phyloP scores from a whole-genome alignment of 495 filamentous ascomycete genomes.

The Melanomma pulvis-pyrius region DNA sequence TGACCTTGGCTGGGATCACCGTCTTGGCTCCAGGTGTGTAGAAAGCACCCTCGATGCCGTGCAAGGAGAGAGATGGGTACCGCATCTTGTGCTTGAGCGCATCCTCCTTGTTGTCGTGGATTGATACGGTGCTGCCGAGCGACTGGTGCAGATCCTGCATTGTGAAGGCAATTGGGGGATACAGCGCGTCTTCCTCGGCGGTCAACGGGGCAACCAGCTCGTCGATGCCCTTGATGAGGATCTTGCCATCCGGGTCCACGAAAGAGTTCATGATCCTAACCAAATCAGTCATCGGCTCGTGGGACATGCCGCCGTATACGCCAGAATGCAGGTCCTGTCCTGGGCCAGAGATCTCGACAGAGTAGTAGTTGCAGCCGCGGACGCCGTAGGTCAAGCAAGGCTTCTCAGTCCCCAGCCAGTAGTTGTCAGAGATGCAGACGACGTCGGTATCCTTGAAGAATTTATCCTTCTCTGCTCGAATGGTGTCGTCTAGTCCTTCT shows the following conservation, averaged over 20 bases:
- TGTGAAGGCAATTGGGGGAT: conserved; percentile 83
- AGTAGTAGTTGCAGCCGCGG: conserved; percentile 97
- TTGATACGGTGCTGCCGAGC: conserved; percentile 80
- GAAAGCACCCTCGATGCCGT: conserved; percentile 95
- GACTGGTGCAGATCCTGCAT: conserved; percentile 94
- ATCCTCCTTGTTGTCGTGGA: conserved; percentile 79
- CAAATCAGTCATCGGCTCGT: conserved; percentile 98
- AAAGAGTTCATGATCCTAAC: conserved; percentile 77
- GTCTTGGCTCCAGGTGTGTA: conserved; percentile 94
- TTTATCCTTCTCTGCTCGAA: conserved; percentile 81
- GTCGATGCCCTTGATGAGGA: conserved; percentile 82
- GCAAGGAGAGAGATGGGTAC: conserved; percentile 90
- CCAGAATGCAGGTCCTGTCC: conserved; percentile 94
- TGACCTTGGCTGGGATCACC: conserved; percentile 96
- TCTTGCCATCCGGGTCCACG: conserved; percentile 87
- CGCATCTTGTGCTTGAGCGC: conserved; percentile 95
- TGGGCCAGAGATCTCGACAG: conserved; percentile 80
- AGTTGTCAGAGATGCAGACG: conserved; percentile 99
- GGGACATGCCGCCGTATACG: conserved; percentile 92
- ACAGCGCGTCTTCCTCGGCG: conserved; percentile 82
- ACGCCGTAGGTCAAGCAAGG: conserved; percentile 97
- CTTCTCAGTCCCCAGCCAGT: conserved; percentile 99
- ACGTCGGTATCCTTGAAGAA: conserved; percentile 95
- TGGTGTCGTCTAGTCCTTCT: conserved; percentile 93
- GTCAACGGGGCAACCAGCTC: conserved; percentile 89